Percentiles rank a stretch among this genome's conserved stretches.
Evolutionary conservation across 148 eudicot genomes (phyloP).

Genomic region (Rhododendron henanense): DNA sequence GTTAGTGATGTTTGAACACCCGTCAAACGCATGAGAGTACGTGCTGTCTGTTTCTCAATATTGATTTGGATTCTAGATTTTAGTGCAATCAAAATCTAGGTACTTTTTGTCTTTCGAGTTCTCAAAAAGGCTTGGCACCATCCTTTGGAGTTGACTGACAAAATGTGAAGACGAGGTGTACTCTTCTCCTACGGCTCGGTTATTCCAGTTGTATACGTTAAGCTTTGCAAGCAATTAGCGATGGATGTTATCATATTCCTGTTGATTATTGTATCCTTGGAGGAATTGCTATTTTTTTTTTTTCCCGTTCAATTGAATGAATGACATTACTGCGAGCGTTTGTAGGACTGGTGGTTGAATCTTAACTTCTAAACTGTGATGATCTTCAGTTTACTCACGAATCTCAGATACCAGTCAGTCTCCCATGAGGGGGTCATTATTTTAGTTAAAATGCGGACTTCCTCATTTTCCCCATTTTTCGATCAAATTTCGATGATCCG

Average conservation of each 20-base stretch:
- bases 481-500: too few species aligned
- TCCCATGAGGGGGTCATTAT: too few species aligned
- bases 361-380: too few species aligned
- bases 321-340: not conserved
- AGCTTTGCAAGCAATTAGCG: not conserved
- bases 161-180: not conserved
- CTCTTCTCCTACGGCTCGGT: not conserved
- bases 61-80: not conserved
- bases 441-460: too few species aligned
- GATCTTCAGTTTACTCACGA: too few species aligned
- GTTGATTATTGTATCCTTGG: not conserved
- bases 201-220: not conserved
- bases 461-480: too few species aligned
- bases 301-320: not conserved
- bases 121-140: not conserved
- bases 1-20: too few species aligned
- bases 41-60: not conserved
- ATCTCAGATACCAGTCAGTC: too few species aligned
- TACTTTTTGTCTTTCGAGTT: not conserved
- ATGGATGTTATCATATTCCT: not conserved
- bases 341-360: too few species aligned
- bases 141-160: not conserved
- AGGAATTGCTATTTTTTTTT: not conserved
- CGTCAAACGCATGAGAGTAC: too few species aligned
- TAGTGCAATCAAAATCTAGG: not conserved